phyloP scores from a whole-genome alignment of 1,284 basidiomycete species.

The Ganoderma sp. region DNA sequence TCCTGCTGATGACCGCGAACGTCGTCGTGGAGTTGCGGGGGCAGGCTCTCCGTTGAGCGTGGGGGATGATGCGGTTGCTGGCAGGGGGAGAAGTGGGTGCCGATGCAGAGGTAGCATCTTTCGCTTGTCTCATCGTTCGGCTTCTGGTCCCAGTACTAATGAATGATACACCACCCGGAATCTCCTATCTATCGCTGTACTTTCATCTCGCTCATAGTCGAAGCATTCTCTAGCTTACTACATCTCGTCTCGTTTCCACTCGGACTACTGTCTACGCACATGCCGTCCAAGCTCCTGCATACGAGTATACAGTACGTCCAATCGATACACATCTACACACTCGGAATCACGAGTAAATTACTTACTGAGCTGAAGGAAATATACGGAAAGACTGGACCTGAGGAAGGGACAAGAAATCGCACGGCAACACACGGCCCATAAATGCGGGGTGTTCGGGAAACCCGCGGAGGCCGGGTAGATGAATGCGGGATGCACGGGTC shows the following conservation, averaged over 20 bases:
- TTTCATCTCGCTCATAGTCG: background rate
- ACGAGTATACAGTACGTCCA: background rate
- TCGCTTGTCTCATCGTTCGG: background rate
- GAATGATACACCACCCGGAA: constrained; percentile 3
- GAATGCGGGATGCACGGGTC: background rate
- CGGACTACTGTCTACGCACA: constrained; percentile 4
- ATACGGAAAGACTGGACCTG: background rate
- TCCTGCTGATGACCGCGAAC: constrained; percentile 74
- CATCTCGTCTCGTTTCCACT: too few species aligned
- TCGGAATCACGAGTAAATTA: background rate
- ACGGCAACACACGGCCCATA: background rate
- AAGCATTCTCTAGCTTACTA: constrained; percentile 1
- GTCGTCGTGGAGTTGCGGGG: constrained; percentile 69
- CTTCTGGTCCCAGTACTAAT: background rate
- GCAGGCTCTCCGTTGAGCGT: background rate
- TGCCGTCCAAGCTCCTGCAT: background rate
- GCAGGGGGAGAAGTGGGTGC: background rate
- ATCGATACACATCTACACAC: background rate
- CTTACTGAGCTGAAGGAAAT: background rate
- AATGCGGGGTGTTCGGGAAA: constrained; percentile 2
- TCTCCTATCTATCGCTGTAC: constrained; percentile 4
- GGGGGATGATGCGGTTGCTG: background rate
- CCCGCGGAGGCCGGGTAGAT: background rate
- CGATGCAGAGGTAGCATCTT: background rate
- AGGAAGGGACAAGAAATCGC: background rate